phyloP scores from a whole-genome alignment of 2,329 filamentous ascomycete species.

The Ophiostoma piceae region DNA sequence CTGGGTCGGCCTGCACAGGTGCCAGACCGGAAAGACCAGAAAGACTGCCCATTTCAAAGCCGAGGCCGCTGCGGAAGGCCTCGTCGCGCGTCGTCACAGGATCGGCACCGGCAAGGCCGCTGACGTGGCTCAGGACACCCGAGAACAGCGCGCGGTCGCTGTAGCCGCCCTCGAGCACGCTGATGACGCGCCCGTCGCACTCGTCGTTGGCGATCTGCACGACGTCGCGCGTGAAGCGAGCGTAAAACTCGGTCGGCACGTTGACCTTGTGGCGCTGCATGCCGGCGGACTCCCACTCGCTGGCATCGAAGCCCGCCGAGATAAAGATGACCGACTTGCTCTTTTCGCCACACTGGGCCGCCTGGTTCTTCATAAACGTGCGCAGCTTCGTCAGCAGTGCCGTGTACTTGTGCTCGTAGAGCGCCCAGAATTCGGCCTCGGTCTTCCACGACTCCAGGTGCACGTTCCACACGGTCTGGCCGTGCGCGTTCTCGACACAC shows the following conservation, averaged over 20 bases:
- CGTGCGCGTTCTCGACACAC: slow-evolving; percentile 90
- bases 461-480: slow-evolving; percentile 93
- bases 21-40: not conserved
- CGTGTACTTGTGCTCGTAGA: slow-evolving; percentile 76
- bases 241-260: slow-evolving; percentile 95
- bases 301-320: slow-evolving; percentile 94
- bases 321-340: slow-evolving; percentile 81
- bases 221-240: slow-evolving; percentile 79
- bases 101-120: slow-evolving; percentile 64
- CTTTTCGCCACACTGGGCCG: slow-evolving; percentile 43
- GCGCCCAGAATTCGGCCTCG: slow-evolving; percentile 76
- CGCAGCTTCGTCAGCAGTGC: slow-evolving; percentile 76
- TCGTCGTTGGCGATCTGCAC: slow-evolving; percentile 76
- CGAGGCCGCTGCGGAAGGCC: slow-evolving; percentile 41
- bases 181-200: slow-evolving; percentile 72
- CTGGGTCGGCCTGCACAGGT: slow-evolving; percentile 25
- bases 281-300: slow-evolving; percentile 82
- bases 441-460: slow-evolving; percentile 85
- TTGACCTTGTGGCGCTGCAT: slow-evolving; percentile 97
- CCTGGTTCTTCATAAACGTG: slow-evolving; percentile 67
- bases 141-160: slow-evolving; percentile 86
- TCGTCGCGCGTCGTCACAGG: slow-evolving; percentile 36
- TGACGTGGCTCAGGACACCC: slow-evolving; percentile 83
- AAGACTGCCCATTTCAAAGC: slow-evolving; percentile 49
- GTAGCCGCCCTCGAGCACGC: slow-evolving; percentile 92